Percentiles rank a stretch among this genome's conserved stretches.
These are phyloP conservation scores for Puccinia triticina DNA, from an alignment of 1,284 basidiomycete species.

Conservation along the genomic window DNA sequence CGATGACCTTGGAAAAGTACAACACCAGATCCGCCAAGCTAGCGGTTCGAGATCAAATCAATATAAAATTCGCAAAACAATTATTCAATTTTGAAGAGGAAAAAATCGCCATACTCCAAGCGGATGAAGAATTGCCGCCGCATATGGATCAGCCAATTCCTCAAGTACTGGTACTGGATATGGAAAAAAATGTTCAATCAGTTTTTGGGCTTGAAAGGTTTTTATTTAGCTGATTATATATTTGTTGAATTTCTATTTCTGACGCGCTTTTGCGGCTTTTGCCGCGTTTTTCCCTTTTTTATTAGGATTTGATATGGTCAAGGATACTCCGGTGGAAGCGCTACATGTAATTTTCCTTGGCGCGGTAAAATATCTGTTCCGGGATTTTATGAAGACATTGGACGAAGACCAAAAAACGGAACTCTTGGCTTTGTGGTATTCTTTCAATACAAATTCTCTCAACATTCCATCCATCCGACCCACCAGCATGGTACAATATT, in stretches of 20 bases:
- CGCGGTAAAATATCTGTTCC: no score
- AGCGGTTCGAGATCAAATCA: not conserved
- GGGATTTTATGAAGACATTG: conserved; percentile 9
- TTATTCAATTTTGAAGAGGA: not conserved
- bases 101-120: not conserved
- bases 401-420: not conserved
- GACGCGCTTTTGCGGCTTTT: no score
- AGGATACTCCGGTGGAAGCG: no score
- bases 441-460: conserved; percentile 29
- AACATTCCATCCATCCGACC: not conserved
- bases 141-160: not conserved
- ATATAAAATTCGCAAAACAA: not conserved
- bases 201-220: not conserved
- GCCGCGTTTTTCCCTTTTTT: not conserved
- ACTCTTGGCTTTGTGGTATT: conserved; percentile 8
- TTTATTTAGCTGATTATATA: not conserved
- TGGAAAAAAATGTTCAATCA: not conserved
- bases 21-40: not conserved
- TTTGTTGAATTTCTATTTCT: no score
- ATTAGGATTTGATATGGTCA: no score
- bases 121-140: not conserved
- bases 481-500: not conserved
- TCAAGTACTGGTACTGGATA: not conserved
- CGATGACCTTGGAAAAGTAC: not conserved
- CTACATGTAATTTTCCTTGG: no score